These are phyloP conservation scores for Iberis pinnata DNA, from an alignment of 345 rosid genomes.

Conservation along the genomic window DNA sequence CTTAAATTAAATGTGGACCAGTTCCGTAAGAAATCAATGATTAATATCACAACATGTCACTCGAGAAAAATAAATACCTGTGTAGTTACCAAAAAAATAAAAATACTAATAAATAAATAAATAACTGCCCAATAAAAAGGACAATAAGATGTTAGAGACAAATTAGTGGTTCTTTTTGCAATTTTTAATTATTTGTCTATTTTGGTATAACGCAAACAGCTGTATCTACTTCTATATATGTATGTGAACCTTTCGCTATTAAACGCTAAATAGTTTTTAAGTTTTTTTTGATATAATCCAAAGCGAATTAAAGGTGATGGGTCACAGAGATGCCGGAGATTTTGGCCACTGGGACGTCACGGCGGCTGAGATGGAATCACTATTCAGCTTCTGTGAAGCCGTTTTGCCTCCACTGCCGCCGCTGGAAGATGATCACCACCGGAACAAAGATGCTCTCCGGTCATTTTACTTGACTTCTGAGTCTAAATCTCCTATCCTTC, in stretches of 20 bases:
- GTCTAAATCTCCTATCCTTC: constrained; percentile 27
- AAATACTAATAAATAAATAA: too few relatives aligned
- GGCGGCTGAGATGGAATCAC: constrained; percentile 42
- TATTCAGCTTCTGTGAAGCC: constrained; percentile 50
- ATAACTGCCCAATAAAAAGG: too few relatives aligned
- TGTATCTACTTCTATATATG: neutral
- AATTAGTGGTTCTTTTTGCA: constrained; percentile 12
- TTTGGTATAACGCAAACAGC: constrained; percentile 6
- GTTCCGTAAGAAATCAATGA: too few relatives aligned
- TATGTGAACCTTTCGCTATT: neutral
- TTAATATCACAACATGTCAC: too few relatives aligned
- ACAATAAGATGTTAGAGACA: too few relatives aligned
- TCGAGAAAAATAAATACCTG: too few relatives aligned
- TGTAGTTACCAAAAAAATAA: too few relatives aligned
- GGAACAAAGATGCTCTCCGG: constrained; percentile 25
- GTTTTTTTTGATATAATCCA: neutral
- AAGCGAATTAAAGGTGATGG: constrained; percentile 15
- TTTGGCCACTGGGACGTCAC: constrained; percentile 31
- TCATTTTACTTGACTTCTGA: constrained; percentile 47
- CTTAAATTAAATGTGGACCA: too few relatives aligned
- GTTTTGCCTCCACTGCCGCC: constrained; percentile 43
- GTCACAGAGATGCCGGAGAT: neutral
- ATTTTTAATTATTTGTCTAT: neutral
- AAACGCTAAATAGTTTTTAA: neutral
- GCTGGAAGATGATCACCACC: constrained; percentile 13